Percentiles rank a stretch among this genome's conserved stretches.
Evolutionary conservation across 2,329 filamentous ascomycete species (phyloP).

Genomic region (Cercospora sesami): DNA sequence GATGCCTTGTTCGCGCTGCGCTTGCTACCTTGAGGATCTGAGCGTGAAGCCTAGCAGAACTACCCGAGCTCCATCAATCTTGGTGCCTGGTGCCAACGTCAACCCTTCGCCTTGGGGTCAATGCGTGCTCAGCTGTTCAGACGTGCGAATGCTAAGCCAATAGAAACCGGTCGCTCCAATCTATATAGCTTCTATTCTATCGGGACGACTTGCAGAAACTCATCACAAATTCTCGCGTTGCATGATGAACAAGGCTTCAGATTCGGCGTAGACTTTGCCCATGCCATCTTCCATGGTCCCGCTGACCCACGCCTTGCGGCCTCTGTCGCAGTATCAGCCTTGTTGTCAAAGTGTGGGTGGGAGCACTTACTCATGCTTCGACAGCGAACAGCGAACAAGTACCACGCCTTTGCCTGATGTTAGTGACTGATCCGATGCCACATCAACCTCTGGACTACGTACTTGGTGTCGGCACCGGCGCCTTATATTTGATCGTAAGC

Average conservation of each 20-base stretch:
- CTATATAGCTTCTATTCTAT: not conserved
- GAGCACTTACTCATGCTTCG: conserved; percentile 5
- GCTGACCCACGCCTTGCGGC: conserved; percentile 19
- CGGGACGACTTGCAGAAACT: not conserved
- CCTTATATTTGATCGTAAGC: conserved; percentile 18
- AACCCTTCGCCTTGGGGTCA: not conserved
- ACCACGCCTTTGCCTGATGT: conserved; percentile 1
- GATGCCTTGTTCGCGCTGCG: not conserved
- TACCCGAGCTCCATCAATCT: not conserved
- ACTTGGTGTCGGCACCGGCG: conserved; percentile 19
- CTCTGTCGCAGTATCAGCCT: not conserved
- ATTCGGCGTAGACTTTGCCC: conserved; percentile 18
- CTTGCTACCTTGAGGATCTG: not conserved
- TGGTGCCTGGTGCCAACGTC: not conserved
- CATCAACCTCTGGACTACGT: not conserved
- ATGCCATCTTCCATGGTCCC: conserved; percentile 20
- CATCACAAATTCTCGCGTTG: conserved; percentile 7
- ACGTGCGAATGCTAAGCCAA: not conserved
- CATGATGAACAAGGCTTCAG: conserved; percentile 9
- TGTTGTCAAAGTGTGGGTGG: not conserved
- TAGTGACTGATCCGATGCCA: not conserved
- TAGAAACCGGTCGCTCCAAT: not conserved
- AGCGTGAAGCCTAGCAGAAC: not conserved
- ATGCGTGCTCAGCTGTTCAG: not conserved
- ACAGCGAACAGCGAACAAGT: conserved; percentile 14